These are phyloP conservation scores for Vitis hybrid DNA, from an alignment of 177 flowering plant species.

Conservation along the genomic window DNA sequence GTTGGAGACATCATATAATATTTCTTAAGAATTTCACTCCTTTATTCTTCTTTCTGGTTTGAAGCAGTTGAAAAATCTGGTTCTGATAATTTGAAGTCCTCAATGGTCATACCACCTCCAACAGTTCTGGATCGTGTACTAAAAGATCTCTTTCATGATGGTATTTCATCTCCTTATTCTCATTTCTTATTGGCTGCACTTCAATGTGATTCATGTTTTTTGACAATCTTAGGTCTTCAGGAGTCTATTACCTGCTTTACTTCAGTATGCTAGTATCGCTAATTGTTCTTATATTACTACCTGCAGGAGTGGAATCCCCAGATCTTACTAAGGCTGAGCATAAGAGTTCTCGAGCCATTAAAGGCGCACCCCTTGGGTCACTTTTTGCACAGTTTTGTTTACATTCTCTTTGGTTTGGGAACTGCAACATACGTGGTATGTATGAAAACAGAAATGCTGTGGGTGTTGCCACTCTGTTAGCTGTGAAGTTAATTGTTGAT, in stretches of 20 bases:
- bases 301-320: slow-evolving; percentile 38
- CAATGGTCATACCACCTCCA: slow-evolving; percentile 77
- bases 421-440: slow-evolving; percentile 93
- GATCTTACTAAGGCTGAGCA: slow-evolving; percentile 49
- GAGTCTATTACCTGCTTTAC: no score
- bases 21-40: background rate
- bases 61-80: slow-evolving; percentile 66
- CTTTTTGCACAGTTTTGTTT: slow-evolving; percentile 92
- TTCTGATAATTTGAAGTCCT: slow-evolving; percentile 64
- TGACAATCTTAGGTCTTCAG: background rate
- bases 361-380: slow-evolving; percentile 86
- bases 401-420: slow-evolving; percentile 89
- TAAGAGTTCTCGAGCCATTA: slow-evolving; percentile 69
- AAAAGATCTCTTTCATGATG: slow-evolving; percentile 92
- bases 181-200: background rate
- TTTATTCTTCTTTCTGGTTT: slow-evolving; percentile 13
- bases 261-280: no score
- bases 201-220: background rate
- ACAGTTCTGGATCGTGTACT: slow-evolving; percentile 90
- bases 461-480: background rate
- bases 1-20: background rate
- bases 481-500: background rate
- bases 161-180: slow-evolving; percentile 28
- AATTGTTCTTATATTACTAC: slow-evolving; percentile 4
- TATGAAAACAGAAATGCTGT: background rate